Percentiles rank a stretch among this genome's conserved stretches.
These are phyloP conservation scores for Adansonia rubrostipa DNA, from an alignment of 441 rosid species.

Conservation along the genomic window DNA sequence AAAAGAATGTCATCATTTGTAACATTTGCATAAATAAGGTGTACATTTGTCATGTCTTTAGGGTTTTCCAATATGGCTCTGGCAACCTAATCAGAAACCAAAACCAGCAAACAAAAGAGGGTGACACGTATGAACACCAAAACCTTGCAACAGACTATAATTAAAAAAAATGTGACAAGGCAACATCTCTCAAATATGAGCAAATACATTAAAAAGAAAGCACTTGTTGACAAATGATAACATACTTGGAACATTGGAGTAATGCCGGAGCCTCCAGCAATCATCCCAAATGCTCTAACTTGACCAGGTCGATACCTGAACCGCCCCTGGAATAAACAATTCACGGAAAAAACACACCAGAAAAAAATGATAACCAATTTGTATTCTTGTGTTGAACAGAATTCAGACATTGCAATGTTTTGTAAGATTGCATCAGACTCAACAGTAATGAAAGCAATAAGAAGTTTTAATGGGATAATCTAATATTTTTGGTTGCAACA, in stretches of 20 bases:
- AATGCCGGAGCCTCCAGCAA: constrained; percentile 97
- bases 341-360: neutral
- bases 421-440: neutral
- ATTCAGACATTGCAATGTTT: neutral
- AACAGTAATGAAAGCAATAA: neutral
- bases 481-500: neutral
- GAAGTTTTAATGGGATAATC: neutral
- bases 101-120: constrained; percentile 21
- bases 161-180: neutral
- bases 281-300: constrained; percentile 92
- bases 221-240: constrained; percentile 17
- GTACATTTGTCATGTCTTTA: constrained; percentile 70
- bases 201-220: neutral
- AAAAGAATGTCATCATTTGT: constrained; percentile 81
- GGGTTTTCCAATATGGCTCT: constrained; percentile 87
- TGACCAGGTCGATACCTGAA: constrained; percentile 82
- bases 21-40: constrained; percentile 89
- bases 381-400: neutral
- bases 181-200: neutral
- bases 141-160: neutral
- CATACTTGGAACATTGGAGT: constrained; percentile 99
- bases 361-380: neutral
- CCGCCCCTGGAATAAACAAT: constrained; percentile 65
- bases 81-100: constrained; percentile 57
- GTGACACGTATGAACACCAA: neutral